Conservation (phyloP, 352 stramenopile species). For the Globisporangium barbulae region DNA sequence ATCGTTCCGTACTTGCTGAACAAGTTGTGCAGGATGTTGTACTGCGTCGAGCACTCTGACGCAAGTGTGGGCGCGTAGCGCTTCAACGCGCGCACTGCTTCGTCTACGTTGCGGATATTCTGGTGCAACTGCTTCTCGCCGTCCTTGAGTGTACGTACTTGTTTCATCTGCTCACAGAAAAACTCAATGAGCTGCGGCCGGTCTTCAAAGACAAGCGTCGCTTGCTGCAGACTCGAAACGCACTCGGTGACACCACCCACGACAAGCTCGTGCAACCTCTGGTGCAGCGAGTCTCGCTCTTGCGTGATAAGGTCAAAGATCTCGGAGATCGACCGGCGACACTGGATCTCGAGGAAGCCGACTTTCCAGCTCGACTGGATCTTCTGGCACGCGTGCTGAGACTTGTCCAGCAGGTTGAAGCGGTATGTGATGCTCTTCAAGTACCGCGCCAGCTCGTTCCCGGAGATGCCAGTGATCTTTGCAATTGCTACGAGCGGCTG, state of each 20-base stretch:
- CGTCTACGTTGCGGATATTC: constrained; percentile 69
- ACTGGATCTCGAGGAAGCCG: constrained; percentile 75
- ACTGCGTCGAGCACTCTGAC: constrained; percentile 27
- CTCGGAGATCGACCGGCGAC: constrained; percentile 50
- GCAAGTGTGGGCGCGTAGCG: constrained; percentile 35
- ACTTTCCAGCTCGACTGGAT: constrained; percentile 68
- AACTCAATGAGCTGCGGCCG: constrained; percentile 65
- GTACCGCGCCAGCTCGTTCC: constrained; percentile 39
- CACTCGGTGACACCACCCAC: constrained; percentile 39
- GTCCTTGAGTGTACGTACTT: constrained; percentile 50
- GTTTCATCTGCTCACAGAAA: constrained; percentile 70
- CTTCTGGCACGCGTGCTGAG: constrained; percentile 60
- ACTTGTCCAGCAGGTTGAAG: constrained; percentile 40
- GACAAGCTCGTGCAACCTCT: constrained; percentile 33
- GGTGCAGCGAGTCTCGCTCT: constrained; percentile 42
- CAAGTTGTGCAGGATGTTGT: constrained; percentile 48
- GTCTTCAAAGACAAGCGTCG: constrained; percentile 51
- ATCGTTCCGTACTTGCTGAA: constrained; percentile 45
- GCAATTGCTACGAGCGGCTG: constrained; percentile 16
- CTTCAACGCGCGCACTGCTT: constrained; percentile 48
- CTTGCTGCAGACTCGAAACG: constrained; percentile 38
- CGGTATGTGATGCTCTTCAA: constrained; percentile 36
- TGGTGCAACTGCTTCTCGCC: constrained; percentile 55
- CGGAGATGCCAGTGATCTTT: constrained; percentile 32
- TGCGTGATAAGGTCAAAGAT: constrained; percentile 55